Base-by-base conservation (phyloP, 1,284 basidiomycete species). In the Malassezia japonica region DNA sequence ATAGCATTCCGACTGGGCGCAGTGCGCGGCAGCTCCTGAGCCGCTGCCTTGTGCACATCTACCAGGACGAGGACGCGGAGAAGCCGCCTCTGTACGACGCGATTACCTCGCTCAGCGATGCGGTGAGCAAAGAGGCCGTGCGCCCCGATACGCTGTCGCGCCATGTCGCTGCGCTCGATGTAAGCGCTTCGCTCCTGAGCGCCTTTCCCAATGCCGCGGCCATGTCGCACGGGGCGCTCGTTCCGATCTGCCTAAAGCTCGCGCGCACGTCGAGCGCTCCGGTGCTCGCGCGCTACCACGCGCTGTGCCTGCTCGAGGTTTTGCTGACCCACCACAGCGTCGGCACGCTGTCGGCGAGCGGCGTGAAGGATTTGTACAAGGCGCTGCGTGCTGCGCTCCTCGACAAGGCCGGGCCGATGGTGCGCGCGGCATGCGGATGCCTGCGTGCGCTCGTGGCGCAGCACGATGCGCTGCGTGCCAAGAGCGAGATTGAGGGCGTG, bases 331-430 rank as follows among this genome's bases (percentile, higher is more conserved):
- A 87, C 0, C 87, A 84, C 50, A 82, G 85, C 1, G 91, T 98
- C 57, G 35, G 33, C 5, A 8, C 33, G 18, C 18, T 37, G 24
- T 13, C 37, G 31, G 32, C 50, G 3, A 2, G 31, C 7, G 77
- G 81, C 15, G 76, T 82, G 1, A 90, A 83, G 71, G 94, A 99
- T 60, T 79, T 92, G 36, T 67, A 87, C 51, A 96, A 94, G 74
- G 81, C 86, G 55, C 83, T 88, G 75, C 83, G 81, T 60, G 77
- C 79, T 27, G 82, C 80, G 0, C 77, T 98, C 1, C 78, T 79
- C 1, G 92, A 98, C 73, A 89, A 88, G 74, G 83, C 84, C 6
- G 78, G 89, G 7, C 81, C 88, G 2, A 79, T 98, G 12, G 87
- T 95, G 67, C 82, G 91, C 24, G 88, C 82, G 4, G 83, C 83